These are phyloP conservation scores for Asparagopsis taxiformis DNA, from an alignment of 31 red algal genomes.

Conservation along the genomic window DNA sequence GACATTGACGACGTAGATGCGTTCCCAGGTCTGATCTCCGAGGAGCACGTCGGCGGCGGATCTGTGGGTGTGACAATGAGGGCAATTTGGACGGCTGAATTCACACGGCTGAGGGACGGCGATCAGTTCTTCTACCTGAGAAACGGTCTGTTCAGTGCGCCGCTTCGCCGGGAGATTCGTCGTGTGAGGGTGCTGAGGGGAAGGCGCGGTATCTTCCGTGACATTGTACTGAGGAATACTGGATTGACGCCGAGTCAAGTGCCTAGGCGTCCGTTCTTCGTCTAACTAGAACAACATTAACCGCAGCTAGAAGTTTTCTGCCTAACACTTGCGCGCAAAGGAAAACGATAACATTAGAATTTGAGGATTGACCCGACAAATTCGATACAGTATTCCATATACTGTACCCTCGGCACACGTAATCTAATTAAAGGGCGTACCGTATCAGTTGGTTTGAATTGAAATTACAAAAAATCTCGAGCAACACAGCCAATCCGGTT, in stretches of 20 bases:
- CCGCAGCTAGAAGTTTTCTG: too few species aligned
- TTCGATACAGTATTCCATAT: too few species aligned
- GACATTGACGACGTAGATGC: constrained; percentile 5
- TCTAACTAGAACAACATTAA: too few species aligned
- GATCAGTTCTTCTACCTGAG: constrained; percentile 39
- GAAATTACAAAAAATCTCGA: too few species aligned
- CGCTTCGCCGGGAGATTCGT: not conserved
- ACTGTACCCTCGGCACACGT: too few species aligned
- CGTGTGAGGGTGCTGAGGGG: not conserved
- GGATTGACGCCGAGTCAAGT: not conserved
- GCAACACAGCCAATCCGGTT: too few species aligned
- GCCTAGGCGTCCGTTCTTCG: not conserved
- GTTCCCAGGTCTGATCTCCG: not conserved
- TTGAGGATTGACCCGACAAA: too few species aligned
- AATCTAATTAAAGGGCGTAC: too few species aligned
- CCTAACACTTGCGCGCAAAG: too few species aligned
- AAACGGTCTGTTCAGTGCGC: not conserved
- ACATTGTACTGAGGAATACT: not conserved
- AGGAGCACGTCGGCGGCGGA: not conserved
- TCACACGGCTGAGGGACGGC: constrained; percentile 9
- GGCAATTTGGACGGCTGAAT: constrained; percentile 8
- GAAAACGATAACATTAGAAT: too few species aligned
- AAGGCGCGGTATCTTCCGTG: not conserved
- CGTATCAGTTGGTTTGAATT: too few species aligned
- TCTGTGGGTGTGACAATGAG: constrained; percentile 4